A percentile compares a stretch with the other conserved stretches of the same genome.
phyloP scores from a whole-genome alignment of 129 eudicot species.

The Tagetes patula region DNA sequence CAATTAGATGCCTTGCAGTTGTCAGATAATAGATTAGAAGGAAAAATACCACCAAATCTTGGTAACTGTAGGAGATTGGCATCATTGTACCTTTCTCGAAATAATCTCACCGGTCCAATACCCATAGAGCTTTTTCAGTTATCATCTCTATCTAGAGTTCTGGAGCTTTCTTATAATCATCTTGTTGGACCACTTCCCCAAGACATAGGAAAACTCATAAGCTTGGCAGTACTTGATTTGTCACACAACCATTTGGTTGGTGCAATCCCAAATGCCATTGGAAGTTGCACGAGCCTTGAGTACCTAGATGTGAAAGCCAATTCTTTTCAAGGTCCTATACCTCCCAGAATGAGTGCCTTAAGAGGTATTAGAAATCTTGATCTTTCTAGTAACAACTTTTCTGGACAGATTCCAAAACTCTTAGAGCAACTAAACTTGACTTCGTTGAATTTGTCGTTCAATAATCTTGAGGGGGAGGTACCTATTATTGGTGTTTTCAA shows the following conservation, averaged over 20 bases:
- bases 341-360: conserved; percentile 15
- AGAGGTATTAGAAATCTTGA: not conserved
- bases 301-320: conserved; percentile 16
- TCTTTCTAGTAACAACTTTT: conserved; percentile 35
- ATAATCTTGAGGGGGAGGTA: too few relatives aligned
- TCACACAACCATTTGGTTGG: too few relatives aligned
- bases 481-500: too few relatives aligned
- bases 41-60: conserved; percentile 25
- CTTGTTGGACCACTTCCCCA: not conserved
- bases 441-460: too few relatives aligned
- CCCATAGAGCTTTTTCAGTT: not conserved
- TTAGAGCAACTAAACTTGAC: conserved; percentile 29
- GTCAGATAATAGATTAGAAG: conserved; percentile 20
- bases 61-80: too few relatives aligned
- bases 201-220: too few relatives aligned
- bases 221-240: too few relatives aligned
- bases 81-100: too few relatives aligned
- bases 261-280: too few relatives aligned
- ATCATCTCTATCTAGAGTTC: not conserved
- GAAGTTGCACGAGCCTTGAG: conserved; percentile 31
- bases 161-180: conserved; percentile 28
- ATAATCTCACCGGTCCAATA: too few relatives aligned
- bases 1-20: not conserved
- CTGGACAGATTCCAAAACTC: conserved; percentile 35
- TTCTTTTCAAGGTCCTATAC: conserved; percentile 29